Conservation (phyloP, 2,329 filamentous ascomycete genomes). For the Trichoderma arundinaceum region DNA sequence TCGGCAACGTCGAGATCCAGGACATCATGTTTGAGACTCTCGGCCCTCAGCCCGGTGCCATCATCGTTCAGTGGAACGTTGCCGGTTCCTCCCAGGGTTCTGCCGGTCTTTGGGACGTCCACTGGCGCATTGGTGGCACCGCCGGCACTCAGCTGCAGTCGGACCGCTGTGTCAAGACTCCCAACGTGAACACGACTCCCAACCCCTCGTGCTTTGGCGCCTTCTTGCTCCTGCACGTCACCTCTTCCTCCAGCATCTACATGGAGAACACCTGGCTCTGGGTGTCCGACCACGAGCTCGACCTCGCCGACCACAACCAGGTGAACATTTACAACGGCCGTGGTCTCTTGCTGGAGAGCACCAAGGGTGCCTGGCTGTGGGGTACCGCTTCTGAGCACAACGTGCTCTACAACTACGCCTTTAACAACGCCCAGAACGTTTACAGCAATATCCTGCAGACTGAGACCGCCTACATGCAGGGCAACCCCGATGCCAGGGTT, state of each 20-base stretch:
- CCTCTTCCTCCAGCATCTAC: conserved; percentile 69
- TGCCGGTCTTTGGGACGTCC: conserved; percentile 91
- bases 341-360: conserved; percentile 78
- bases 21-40: conserved; percentile 86
- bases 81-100: conserved; percentile 69
- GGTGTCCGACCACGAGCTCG: conserved; percentile 90
- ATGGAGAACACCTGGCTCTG: conserved; percentile 91
- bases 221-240: conserved; percentile 72
- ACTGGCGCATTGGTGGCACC: conserved; percentile 88
- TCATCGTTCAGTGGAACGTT: conserved; percentile 92
- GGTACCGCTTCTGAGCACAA: conserved; percentile 73
- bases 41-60: conserved; percentile 83
- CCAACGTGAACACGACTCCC: conserved; percentile 63
- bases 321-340: conserved; percentile 89
- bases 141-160: conserved; percentile 84
- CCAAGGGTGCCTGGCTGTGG: conserved; percentile 78
- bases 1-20: conserved; percentile 82
- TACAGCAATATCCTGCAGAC: conserved; percentile 86
- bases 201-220: conserved; percentile 74
- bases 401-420: conserved; percentile 82
- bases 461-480: conserved; percentile 88
- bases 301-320: conserved; percentile 73
- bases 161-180: conserved; percentile 78
- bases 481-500: conserved; percentile 74
- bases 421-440: conserved; percentile 76